phyloP scores from a whole-genome alignment of 2,329 filamentous ascomycete genomes.

The Ilyonectria destructans region DNA sequence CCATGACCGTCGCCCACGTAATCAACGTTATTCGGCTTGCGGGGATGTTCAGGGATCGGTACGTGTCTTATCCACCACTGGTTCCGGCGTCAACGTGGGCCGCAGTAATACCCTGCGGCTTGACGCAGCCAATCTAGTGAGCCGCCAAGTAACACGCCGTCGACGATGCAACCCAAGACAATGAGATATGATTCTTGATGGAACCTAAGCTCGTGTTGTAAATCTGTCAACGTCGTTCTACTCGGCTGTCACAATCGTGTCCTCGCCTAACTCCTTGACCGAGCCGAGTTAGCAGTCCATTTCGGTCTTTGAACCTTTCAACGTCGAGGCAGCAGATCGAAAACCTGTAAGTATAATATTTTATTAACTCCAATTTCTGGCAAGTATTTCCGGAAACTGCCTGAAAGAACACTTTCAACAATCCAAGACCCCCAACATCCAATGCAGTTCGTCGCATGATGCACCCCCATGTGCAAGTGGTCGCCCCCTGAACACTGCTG shows the following conservation, averaged over 20 bases:
- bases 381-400: neutral
- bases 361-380: neutral
- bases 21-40: conserved; percentile 16
- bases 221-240: neutral
- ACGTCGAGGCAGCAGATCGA: neutral
- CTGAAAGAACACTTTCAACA: neutral
- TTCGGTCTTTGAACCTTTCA: neutral
- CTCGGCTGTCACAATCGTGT: neutral
- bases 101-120: neutral
- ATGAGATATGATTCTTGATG: neutral
- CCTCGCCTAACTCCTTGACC: neutral
- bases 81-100: neutral
- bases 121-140: neutral
- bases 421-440: conserved; percentile 3
- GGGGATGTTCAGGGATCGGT: neutral
- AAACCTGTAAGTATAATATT: neutral
- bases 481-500: conserved; percentile 10
- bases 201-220: neutral
- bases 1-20: neutral
- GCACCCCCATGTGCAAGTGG: neutral
- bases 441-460: conserved; percentile 1
- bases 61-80: neutral
- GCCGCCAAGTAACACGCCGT: neutral
- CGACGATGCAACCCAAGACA: neutral
- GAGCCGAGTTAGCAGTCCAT: neutral